Base-by-base conservation (phyloP, 176 grass and related monocot species). In the Otatea glauca region DNA sequence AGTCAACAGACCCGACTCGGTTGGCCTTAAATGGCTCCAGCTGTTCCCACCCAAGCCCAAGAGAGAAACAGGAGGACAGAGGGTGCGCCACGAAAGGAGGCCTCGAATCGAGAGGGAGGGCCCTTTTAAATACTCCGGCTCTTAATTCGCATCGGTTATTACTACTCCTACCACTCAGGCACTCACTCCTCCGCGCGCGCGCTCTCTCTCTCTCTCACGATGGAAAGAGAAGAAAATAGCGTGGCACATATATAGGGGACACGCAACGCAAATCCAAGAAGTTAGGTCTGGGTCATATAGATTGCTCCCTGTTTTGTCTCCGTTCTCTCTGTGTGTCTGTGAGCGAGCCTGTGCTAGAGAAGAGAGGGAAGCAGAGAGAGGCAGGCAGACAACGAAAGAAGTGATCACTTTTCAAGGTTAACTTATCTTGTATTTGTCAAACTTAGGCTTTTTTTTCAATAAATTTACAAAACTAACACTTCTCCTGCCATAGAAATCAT, bases 91-190 rank as follows among this genome's bases (percentile, higher is more conserved):
- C 11, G 75, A 42, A 16, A 16, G 63, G 47, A 27, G 24, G 42
- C 89, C 89, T 86, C 78, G 69, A 84, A 76, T 62, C 67, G 47
- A 63, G 80, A 29, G 0, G 56, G 84, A 72, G 76, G 84, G 47
- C 56, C 78, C 59, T 70, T 77, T 94, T 94, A 25, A 90, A 88
- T 88, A 88, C 90, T 58, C 70, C 72, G 51, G 53, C 88, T 86
- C 74, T 92, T 88, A 94, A 94, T 87, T 88, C 81, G 92, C 89
- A 92, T 86, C 84, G 77, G 77, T 86, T 89, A 85, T 72, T 72
- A 77, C 75, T 74, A 72, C 51, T 3, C 38, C 62, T 41, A 58
- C 73, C 75, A 20, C 34, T 65, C 27, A 12, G 78, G 37, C 60
- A 12, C 35, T 49, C 59, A 34, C 76, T 21, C 35, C 35, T 37